A percentile compares a stretch with the other conserved stretches of the same genome.
Conservation (phyloP, 495 filamentous ascomycete species). For the Staphylotrichum tortipilum region DNA sequence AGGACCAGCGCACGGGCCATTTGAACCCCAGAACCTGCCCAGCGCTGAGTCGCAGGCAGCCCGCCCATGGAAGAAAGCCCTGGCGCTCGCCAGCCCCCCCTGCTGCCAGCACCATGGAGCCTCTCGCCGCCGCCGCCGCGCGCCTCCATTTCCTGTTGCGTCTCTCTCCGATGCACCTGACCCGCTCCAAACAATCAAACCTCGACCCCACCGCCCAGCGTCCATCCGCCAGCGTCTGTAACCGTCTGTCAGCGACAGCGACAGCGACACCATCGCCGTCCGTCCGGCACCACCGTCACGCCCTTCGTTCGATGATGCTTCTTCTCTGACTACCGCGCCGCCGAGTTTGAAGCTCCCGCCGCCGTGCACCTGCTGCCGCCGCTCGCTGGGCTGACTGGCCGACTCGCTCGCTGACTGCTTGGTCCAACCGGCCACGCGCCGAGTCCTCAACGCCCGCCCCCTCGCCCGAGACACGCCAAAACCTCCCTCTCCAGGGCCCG, state of each 20-base stretch:
- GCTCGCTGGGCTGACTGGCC: too few relatives aligned
- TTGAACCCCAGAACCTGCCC: too few relatives aligned
- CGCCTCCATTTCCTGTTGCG: not conserved
- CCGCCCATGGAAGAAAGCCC: too few relatives aligned
- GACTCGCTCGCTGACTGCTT: not conserved
- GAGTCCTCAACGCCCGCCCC: conserved; percentile 5
- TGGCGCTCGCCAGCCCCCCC: too few relatives aligned
- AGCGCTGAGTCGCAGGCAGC: too few relatives aligned
- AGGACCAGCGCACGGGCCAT: too few relatives aligned
- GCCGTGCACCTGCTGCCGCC: too few relatives aligned
- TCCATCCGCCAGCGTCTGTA: conserved; percentile 5
- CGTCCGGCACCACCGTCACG: too few relatives aligned
- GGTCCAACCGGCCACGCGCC: conserved; percentile 5
- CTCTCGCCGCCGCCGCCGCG: not conserved
- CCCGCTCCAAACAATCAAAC: conserved; percentile 20
- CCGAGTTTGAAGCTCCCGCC: too few relatives aligned
- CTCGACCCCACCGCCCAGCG: not conserved
- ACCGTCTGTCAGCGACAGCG: conserved; percentile 6
- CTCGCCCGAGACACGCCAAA: conserved; percentile 2
- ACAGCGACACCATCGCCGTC: conserved; percentile 2
- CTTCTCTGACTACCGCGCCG: too few relatives aligned
- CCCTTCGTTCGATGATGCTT: conserved; percentile 10
- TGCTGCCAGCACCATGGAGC: too few relatives aligned
- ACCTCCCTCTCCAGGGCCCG: conserved; percentile 10
- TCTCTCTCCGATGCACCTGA: conserved; percentile 6